Conservation (phyloP, 164 flowering plant species). For the Vitis labrusca region DNA sequence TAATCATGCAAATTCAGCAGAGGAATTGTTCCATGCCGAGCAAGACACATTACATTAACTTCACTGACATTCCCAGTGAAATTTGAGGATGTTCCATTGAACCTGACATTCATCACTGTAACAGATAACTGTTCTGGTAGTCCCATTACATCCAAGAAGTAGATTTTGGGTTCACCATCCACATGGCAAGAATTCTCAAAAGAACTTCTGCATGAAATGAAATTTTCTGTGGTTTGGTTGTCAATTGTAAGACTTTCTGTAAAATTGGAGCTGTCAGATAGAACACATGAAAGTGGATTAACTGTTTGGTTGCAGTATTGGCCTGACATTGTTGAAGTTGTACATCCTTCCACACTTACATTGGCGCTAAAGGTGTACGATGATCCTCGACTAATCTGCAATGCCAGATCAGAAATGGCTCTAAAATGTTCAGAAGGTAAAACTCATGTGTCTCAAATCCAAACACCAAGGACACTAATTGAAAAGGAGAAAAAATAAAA, state of each 20-base stretch:
- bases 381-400: slow-evolving; percentile 80
- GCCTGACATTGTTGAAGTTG: slow-evolving; percentile 57
- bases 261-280: slow-evolving; percentile 22
- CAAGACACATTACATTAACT: slow-evolving; percentile 52
- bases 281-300: slow-evolving; percentile 56
- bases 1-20: slow-evolving; percentile 51
- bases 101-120: slow-evolving; percentile 33
- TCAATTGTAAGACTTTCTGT: slow-evolving; percentile 18
- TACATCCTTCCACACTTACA: slow-evolving; percentile 74
- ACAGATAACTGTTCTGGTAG: slow-evolving; percentile 45
- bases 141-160: slow-evolving; percentile 50
- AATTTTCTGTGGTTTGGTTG: slow-evolving; percentile 31
- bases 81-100: slow-evolving; percentile 29
- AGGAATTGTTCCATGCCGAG: slow-evolving; percentile 74
- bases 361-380: slow-evolving; percentile 62
- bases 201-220: slow-evolving; percentile 46
- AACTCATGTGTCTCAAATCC: too few relatives aligned
- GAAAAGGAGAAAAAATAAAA: too few relatives aligned
- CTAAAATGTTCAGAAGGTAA: too few relatives aligned
- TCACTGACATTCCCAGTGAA: slow-evolving; percentile 24
- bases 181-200: slow-evolving; percentile 40
- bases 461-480: too few relatives aligned
- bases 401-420: slow-evolving; percentile 2
- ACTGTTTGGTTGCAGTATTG: slow-evolving; percentile 77
- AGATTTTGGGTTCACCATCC: slow-evolving; percentile 43